Percentiles rank a stretch among this genome's conserved stretches.
These are phyloP conservation scores for Sporothrix phasma DNA, from an alignment of 2,329 filamentous ascomycete genomes.

Conservation along the genomic window DNA sequence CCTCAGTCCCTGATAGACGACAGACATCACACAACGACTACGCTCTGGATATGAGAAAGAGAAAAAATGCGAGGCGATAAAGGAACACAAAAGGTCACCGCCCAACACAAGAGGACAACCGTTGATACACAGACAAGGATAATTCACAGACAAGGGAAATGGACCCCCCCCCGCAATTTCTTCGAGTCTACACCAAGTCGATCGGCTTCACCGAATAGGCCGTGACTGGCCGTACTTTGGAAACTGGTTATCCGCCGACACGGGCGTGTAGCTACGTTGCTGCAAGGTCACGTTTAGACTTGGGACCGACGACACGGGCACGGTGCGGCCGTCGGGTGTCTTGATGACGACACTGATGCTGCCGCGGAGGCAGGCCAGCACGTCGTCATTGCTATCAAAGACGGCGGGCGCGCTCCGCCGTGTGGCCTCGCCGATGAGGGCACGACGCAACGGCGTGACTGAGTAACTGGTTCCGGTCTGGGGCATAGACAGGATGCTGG, in stretches of 20 bases:
- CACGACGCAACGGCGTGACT: constrained; percentile 25
- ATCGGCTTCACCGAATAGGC: not conserved
- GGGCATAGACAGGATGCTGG: constrained; percentile 31
- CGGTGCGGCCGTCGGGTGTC: constrained; percentile 24
- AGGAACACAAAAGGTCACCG: not conserved
- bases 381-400: constrained; percentile 11
- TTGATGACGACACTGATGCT: constrained; percentile 21
- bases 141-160: not conserved
- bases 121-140: not conserved
- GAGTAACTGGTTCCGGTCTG: constrained; percentile 25
- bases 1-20: no score
- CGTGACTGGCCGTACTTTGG: constrained; percentile 19
- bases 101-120: not conserved
- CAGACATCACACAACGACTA: not conserved
- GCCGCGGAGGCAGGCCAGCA: constrained; percentile 29
- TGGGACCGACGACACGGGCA: constrained; percentile 23
- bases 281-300: constrained; percentile 32
- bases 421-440: constrained; percentile 5
- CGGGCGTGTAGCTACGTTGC: constrained; percentile 21
- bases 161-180: no score
- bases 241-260: constrained; percentile 18
- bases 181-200: no score
- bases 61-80: not conserved
- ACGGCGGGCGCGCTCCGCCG: not conserved
- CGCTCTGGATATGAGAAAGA: not conserved